Evolutionary conservation across 2,329 filamentous ascomycete species (phyloP), one percentile per base, ranked within the genome.

Genomic region (Diaporthe ampelina): DNA sequence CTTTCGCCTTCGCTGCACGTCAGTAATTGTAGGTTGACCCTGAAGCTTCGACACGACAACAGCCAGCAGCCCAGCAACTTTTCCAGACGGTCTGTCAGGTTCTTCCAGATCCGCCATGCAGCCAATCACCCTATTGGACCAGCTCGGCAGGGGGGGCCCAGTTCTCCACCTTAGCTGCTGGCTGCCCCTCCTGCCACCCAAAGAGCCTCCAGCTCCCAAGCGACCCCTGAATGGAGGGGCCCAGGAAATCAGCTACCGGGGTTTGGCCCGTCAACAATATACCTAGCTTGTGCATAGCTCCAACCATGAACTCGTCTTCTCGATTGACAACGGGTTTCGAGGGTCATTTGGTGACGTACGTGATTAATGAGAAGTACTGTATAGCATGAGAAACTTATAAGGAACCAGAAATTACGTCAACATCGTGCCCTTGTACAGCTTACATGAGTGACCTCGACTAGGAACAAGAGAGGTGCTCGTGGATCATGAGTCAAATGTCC

Each of bases 41-140:
- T 57, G 52, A 43, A 58, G 70, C 70, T 68, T 68, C 63, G 48
- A 68, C 63, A 68, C 48, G 63, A 68, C 63, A 68, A 21, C 48
- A 17, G 29, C 43, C 63, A 68, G 63, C 48, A 40, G 63, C n/a
- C 61, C 63, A 68, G 63, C 63, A 54, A 68, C 63, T 68, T 68
- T 68, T 68, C 63, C 63, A 40, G 52, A 68, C 63, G 63, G 63
- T 45, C 24, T 68, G 63, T 68, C 63, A 68, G 63, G 63, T 68
- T 68, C 63, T 68, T 68, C 63, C 63, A 54, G 45, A 68, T n/a
- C 63, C 63, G 63, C 63, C 48, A 52, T 19, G 1, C 29, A 54
- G 32, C 63, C n/a, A 11, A 54, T n/a, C 15, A 68, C 45, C 54
- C 54, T 48, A 68, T 68, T 68, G 63, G 63, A n/a, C 48, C 29